A percentile compares a stretch with the other conserved stretches of the same genome.
These are phyloP conservation scores for Coemansia sp. DNA, from an alignment of 371 early-diverging fungal species.

Conservation along the genomic window DNA sequence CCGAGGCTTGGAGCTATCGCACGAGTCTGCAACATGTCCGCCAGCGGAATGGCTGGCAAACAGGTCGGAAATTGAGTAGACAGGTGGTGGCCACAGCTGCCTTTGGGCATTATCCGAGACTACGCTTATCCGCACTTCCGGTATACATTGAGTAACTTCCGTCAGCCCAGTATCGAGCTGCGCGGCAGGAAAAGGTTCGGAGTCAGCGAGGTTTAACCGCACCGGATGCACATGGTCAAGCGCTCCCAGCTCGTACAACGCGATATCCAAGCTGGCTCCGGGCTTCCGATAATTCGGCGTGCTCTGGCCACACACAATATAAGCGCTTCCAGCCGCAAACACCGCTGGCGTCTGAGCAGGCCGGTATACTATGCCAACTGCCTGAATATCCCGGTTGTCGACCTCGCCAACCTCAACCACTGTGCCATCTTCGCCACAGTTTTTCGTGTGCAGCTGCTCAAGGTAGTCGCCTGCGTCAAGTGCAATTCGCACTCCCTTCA, in stretches of 20 bases:
- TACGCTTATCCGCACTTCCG: slow-evolving; percentile 5
- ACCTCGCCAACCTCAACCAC: neutral
- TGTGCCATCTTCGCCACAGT: neutral
- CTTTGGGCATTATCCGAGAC: neutral
- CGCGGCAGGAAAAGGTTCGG: neutral
- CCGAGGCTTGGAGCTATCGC: neutral
- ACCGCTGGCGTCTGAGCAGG: slow-evolving; percentile 9
- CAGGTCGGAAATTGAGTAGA: slow-evolving; percentile 12
- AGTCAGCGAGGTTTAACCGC: neutral
- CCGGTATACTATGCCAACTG: slow-evolving; percentile 6
- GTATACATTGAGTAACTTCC: slow-evolving; percentile 1
- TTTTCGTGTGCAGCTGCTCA: neutral
- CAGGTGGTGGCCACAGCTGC: neutral
- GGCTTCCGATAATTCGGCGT: neutral
- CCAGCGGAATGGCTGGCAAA: neutral
- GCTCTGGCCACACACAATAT: slow-evolving; percentile 18
- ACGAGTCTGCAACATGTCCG: neutral
- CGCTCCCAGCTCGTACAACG: neutral
- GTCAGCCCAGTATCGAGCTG: neutral
- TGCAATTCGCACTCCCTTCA: neutral
- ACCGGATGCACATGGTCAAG: slow-evolving; percentile 24
- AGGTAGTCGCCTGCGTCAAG: neutral
- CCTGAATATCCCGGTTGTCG: neutral
- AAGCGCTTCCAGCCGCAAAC: slow-evolving; percentile 22
- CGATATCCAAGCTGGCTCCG: neutral